Conservation (phyloP, 805 yeast species). For the Metschnikowia shivogae region DNA sequence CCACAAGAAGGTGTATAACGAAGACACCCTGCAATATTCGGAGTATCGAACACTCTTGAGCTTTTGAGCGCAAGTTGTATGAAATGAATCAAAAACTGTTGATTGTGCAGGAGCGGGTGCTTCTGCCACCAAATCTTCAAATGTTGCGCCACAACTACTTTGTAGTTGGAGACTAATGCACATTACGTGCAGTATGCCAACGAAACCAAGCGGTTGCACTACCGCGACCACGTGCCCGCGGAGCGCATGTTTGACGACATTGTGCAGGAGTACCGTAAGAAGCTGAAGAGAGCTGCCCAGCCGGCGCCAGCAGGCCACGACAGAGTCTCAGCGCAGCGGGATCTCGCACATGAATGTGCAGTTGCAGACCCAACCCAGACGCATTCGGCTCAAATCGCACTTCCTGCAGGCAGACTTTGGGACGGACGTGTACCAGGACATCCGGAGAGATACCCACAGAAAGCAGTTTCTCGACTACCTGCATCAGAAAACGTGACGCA, state of each 20-base stretch:
- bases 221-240: background rate
- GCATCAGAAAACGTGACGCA: slow-evolving; percentile 7
- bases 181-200: background rate
- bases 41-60: slow-evolving; percentile 2
- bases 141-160: slow-evolving; percentile 10
- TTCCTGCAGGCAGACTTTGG: slow-evolving; percentile 7
- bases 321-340: background rate
- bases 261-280: background rate
- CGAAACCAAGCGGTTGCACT: background rate
- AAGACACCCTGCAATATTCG: slow-evolving; percentile 7
- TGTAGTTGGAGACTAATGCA: slow-evolving; percentile 9
- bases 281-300: background rate
- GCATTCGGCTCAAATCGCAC: background rate
- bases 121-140: slow-evolving; percentile 5
- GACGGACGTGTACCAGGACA: slow-evolving; percentile 16
- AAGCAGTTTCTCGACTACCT: slow-evolving; percentile 9
- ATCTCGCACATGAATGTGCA: background rate
- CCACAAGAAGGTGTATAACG: slow-evolving; percentile 6
- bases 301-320: background rate
- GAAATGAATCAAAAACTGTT: slow-evolving; percentile 5
- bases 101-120: slow-evolving; percentile 3
- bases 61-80: slow-evolving; percentile 9
- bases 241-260: background rate
- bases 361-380: background rate
- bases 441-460: slow-evolving; percentile 4